A percentile compares a stretch with the other conserved stretches of the same genome.
Evolutionary conservation across 2,329 filamentous ascomycete species (phyloP).

Genomic region (Bipolaris oryzae): DNA sequence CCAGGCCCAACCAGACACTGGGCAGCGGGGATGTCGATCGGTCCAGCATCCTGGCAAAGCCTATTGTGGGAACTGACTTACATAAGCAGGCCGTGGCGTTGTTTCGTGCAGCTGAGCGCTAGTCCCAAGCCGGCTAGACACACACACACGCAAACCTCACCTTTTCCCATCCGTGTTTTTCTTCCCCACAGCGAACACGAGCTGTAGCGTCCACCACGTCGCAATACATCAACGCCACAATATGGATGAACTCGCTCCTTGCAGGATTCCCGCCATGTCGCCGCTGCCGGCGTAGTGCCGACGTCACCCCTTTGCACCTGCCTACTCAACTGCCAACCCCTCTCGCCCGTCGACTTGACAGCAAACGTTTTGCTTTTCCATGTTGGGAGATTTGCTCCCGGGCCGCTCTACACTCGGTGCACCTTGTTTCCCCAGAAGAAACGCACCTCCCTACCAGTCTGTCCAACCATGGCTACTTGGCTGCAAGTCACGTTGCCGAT

Average conservation of each 20-base stretch:
- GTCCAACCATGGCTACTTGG: not conserved
- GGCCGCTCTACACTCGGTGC: not conserved
- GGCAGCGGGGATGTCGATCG: not conserved
- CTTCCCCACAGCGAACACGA: constrained; percentile 8
- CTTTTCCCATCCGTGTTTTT: not conserved
- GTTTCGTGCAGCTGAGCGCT: not conserved
- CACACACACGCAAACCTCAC: constrained; percentile 6
- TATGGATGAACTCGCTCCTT: constrained; percentile 15
- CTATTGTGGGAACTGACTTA: not conserved
- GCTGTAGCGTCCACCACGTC: constrained; percentile 8
- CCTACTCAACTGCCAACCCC: constrained; percentile 4
- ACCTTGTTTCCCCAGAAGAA: constrained; percentile 7
- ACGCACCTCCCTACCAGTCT: not conserved
- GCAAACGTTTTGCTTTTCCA: constrained; percentile 10
- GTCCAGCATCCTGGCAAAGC: not conserved
- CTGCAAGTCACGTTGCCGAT: constrained; percentile 4
- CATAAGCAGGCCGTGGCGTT: constrained; percentile 4
- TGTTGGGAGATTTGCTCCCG: not conserved
- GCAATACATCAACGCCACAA: constrained; percentile 20
- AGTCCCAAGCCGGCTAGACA: not conserved
- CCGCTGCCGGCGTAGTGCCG: constrained; percentile 2
- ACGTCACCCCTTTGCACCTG: constrained; percentile 1
- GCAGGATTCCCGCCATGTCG: not conserved
- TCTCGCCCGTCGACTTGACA: not conserved
- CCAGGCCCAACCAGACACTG: not conserved